Evolutionary conservation across 164 flowering plant species (phyloP).

Genomic region (Magnolia sinica): DNA sequence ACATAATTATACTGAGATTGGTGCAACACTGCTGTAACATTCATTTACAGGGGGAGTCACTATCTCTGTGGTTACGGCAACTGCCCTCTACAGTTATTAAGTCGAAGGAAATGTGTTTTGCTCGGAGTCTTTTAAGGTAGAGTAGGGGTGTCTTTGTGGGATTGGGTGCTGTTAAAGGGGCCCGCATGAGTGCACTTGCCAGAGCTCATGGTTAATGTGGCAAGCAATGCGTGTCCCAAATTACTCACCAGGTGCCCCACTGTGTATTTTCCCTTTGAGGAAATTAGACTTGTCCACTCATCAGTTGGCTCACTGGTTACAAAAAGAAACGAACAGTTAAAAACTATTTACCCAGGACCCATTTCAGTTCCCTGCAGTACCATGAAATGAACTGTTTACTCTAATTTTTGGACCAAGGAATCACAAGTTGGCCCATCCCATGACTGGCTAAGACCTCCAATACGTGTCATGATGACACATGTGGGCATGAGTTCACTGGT

Average conservation of each 20-base stretch:
- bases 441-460: background rate
- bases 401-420: background rate
- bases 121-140: slow-evolving; percentile 66
- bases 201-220: background rate
- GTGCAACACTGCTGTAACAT: background rate
- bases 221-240: background rate
- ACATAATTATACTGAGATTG: background rate
- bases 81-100: slow-evolving; percentile 44
- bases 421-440: background rate
- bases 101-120: slow-evolving; percentile 71
- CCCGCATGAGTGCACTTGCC: background rate
- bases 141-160: background rate
- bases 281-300: background rate
- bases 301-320: background rate
- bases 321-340: too few species aligned
- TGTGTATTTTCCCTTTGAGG: background rate
- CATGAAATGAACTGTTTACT: background rate
- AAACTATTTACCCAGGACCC: too few species aligned
- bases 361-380: background rate
- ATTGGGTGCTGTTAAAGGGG: background rate
- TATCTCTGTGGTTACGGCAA: slow-evolving; percentile 64
- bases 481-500: background rate
- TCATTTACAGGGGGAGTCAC: slow-evolving; percentile 60
- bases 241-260: background rate
- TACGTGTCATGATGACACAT: background rate